Evolutionary conservation across 2,329 filamentous ascomycete genomes (phyloP).

Genomic region (Calonectria honghensis): DNA sequence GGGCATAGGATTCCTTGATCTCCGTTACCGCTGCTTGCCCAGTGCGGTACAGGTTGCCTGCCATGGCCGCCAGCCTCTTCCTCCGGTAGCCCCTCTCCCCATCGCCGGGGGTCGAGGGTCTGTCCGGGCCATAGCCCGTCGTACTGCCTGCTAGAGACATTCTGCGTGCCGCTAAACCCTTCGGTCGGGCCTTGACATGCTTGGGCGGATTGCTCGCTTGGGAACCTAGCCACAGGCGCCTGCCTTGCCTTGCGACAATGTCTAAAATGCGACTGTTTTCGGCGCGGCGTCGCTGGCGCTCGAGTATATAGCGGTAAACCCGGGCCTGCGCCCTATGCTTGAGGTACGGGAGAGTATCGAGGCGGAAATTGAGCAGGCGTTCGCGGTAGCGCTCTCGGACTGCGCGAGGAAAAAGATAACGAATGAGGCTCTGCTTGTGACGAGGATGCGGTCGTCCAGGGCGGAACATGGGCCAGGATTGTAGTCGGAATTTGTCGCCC

Average conservation of each 20-base stretch:
- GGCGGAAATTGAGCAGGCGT: conserved; percentile 80
- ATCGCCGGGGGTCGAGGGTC: conserved; percentile 53
- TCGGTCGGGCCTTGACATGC: conserved; percentile 59
- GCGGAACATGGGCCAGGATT: conserved; percentile 68
- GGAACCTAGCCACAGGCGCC: conserved; percentile 68
- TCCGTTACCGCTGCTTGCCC: conserved; percentile 75
- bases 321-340: conserved; percentile 83
- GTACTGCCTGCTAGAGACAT: conserved; percentile 55
- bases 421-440: conserved; percentile 72
- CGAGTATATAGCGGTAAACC: conserved; percentile 84
- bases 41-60: conserved; percentile 74
- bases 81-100: conserved; percentile 82
- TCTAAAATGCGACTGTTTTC: conserved; percentile 69
- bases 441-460: conserved; percentile 61
- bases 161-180: conserved; percentile 55
- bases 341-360: conserved; percentile 83
- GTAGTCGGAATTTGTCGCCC: conserved; percentile 34
- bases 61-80: conserved; percentile 83
- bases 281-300: conserved; percentile 74
- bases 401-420: conserved; percentile 81
- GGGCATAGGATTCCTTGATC: conserved; percentile 75
- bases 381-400: conserved; percentile 78
- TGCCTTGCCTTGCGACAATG: conserved; percentile 63
- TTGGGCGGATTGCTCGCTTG: conserved; percentile 53
- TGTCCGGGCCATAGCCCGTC: conserved; percentile 56